Conservation (phyloP, 2,329 filamentous ascomycete species). For the Colletotrichum horii region DNA sequence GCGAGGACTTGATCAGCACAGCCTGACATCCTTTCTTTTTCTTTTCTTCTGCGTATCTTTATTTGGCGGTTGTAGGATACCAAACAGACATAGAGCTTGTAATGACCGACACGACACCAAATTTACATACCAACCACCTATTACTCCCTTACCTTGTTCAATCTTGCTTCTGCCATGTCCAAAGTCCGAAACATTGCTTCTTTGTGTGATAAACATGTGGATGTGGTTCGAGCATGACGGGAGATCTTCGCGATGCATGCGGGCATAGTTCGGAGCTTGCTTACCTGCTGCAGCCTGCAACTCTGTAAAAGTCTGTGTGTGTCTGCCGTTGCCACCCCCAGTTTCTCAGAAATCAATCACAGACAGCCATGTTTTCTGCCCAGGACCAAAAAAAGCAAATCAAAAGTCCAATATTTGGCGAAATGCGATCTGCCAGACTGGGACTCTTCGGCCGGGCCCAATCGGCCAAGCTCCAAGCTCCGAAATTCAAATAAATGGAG, state of each 20-base stretch:
- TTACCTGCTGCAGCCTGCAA: not conserved
- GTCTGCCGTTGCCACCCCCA: not conserved
- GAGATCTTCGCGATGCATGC: conserved; percentile 4
- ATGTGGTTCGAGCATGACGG: not conserved
- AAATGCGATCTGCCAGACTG: not conserved
- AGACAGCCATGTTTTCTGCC: not conserved
- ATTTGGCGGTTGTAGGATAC: conserved; percentile 7
- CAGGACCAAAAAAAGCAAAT: not conserved
- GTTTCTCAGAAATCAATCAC: not conserved
- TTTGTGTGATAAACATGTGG: not conserved
- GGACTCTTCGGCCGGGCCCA: not conserved
- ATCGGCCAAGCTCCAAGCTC: not conserved
- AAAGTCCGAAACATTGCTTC: not conserved
- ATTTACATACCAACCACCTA: not conserved
- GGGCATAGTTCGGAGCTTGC: not conserved
- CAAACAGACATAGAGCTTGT: conserved; percentile 7
- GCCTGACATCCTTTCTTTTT: not conserved
- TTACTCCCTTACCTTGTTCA: not conserved
- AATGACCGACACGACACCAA: conserved; percentile 14
- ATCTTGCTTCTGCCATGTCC: not conserved
- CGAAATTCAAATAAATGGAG: not conserved
- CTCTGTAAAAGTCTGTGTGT: not conserved
- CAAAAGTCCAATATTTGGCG: not conserved
- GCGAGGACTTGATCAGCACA: not conserved
- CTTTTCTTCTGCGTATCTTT: not conserved